Evolutionary conservation across 2,329 filamentous ascomycete species (phyloP).

Genomic region (Cladosporium oxysporum): DNA sequence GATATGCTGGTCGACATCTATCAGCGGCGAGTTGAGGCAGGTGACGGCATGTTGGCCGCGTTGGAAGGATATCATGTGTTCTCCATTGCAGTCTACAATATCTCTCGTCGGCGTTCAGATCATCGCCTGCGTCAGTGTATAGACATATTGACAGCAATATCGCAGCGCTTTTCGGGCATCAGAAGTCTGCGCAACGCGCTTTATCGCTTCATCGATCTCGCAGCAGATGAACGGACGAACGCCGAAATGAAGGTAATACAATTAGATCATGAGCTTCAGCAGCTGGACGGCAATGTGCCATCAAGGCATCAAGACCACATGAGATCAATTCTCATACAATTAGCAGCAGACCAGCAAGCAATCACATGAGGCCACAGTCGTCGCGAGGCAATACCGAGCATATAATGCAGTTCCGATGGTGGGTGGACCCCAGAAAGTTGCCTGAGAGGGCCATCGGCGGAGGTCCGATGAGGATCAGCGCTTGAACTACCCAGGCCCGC

Average conservation of each 20-base stretch:
- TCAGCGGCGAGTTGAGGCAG: background rate
- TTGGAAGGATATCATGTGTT: constrained; percentile 3
- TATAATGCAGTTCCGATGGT: background rate
- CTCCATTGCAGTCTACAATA: constrained; percentile 3
- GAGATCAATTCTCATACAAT: background rate
- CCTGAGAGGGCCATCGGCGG: background rate
- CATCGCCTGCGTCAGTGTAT: background rate
- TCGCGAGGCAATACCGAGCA: background rate
- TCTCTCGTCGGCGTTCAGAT: background rate
- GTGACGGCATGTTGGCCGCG: background rate
- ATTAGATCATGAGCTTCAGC: background rate
- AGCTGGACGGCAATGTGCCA: background rate
- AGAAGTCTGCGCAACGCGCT: background rate
- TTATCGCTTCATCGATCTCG: background rate
- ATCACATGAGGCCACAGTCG: background rate
- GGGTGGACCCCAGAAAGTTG: background rate
- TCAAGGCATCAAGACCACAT: background rate
- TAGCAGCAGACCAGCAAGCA: background rate
- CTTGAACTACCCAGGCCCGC: background rate
- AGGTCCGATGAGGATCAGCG: background rate
- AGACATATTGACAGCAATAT: background rate
- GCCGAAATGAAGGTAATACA: background rate
- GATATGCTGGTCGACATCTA: background rate
- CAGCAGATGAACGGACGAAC: background rate
- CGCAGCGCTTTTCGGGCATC: constrained; percentile 9